Evolutionary conservation across 768 basidiomycete genomes (phyloP).

Genomic region (Suillus occidentalis): DNA sequence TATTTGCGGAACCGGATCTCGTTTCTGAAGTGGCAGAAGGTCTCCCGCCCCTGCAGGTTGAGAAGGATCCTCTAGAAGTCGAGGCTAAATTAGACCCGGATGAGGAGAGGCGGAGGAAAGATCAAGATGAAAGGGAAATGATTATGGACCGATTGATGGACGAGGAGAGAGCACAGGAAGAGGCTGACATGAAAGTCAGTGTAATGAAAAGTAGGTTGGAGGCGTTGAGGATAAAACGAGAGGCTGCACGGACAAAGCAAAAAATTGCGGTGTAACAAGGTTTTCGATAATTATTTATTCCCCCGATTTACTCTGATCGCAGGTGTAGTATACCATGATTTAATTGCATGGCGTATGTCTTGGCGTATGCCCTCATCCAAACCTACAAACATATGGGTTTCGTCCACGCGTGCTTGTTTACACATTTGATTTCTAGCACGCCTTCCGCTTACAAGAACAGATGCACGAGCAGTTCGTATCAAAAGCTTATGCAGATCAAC

Average conservation of each 20-base stretch:
- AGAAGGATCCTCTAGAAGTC: background rate
- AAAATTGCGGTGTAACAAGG: constrained; percentile 14
- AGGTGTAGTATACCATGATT: background rate
- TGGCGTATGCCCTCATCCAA: background rate
- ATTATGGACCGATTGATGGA: constrained; percentile 86
- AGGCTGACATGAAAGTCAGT: constrained; percentile 75
- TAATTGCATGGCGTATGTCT: background rate
- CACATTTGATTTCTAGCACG: background rate
- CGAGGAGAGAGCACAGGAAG: constrained; percentile 85
- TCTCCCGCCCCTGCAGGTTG: constrained; percentile 37
- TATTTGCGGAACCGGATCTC: constrained; percentile 67
- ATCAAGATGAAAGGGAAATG: constrained; percentile 73
- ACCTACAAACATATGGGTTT: background rate
- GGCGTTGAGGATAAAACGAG: constrained; percentile 49
- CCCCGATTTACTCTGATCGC: background rate
- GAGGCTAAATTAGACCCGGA: constrained; percentile 34
- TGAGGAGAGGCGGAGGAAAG: constrained; percentile 48
- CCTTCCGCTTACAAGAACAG: background rate
- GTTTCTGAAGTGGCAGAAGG: constrained; percentile 46
- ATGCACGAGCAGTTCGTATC: background rate
- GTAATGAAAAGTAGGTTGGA: constrained; percentile 67
- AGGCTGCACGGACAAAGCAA: constrained; percentile 29
- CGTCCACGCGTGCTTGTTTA: background rate
- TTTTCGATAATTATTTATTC: background rate
- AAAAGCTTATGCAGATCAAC: background rate